Base-by-base conservation (phyloP, 177 flowering plant species). In the Telopea speciosissima region DNA sequence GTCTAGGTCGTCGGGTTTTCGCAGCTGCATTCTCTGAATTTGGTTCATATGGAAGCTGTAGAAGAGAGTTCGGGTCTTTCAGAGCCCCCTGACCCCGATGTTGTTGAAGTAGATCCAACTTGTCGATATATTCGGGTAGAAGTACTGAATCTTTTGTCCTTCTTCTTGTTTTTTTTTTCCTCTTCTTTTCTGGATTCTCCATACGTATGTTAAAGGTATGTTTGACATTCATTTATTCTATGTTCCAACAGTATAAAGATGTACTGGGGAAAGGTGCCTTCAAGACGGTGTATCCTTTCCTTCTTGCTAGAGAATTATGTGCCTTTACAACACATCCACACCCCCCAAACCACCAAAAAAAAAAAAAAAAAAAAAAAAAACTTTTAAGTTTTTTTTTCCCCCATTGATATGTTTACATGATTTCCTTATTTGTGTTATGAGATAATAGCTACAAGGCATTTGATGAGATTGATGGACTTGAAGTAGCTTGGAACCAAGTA, bases 401-500 rank as follows among this genome's bases (percentile, higher is more conserved):
- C 10, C 8, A 3, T 9, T 9, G 14, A 3, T 44, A 13, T 28
- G 19, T 23, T 26, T 25, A 61, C 66, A 65, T 40, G 44, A 0
- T 36, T 62, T 65, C 60, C 68, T 70, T 71, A 14, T 28, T 33
- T 73, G 26, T 24, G 23, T 11, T 8, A 26, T 59, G 14, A 17
- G 14, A 17, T 52, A 66, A 54, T 67, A 82, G 85, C 67, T 82
- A 79, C 71, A 83, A 71, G 63, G 81, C 80, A 33, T 83, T 83
- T 69, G 85, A 83, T 74, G 74, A 80, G 75, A 67, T 74, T 63
- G 79, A 83, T 75, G 85, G 85, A 66, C 77, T 83, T 73, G 85
- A 83, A 75, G 85, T 83, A 61, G 85, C 85, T 42, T 83, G 85
- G 85, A 83, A 68, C 70, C 80, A 78, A 66, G 77, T 83, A 31